Conservation (phyloP, 495 filamentous ascomycete genomes). For the Echria macrotheca region DNA sequence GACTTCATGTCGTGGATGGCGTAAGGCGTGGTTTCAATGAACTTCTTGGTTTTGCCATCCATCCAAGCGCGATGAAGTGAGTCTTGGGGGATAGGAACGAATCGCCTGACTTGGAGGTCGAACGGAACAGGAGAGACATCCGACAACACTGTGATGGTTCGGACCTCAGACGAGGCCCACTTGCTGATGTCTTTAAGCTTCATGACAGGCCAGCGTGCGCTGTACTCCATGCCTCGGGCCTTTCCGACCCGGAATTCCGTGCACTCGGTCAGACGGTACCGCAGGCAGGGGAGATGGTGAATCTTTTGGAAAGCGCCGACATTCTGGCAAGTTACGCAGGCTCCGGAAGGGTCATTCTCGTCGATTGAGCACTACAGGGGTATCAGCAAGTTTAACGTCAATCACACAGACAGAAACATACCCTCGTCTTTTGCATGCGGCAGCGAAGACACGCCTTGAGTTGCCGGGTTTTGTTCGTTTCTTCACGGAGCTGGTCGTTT, state of each 20-base stretch:
- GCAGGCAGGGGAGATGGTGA: slow-evolving; percentile 18
- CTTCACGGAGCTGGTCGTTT: slow-evolving; percentile 1
- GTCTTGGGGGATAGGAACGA: slow-evolving; percentile 17
- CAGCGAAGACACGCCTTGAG: slow-evolving; percentile 19
- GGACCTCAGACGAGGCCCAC: slow-evolving; percentile 11
- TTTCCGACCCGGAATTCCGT: slow-evolving; percentile 14
- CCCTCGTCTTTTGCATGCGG: slow-evolving; percentile 19
- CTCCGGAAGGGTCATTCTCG: slow-evolving; percentile 13
- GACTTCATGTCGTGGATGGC: slow-evolving; percentile 18
- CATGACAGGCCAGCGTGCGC: slow-evolving; percentile 19
- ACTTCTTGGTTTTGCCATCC: slow-evolving; percentile 16
- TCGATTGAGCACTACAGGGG: slow-evolving; percentile 8
- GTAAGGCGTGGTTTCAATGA: slow-evolving; percentile 12
- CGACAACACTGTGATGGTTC: slow-evolving; percentile 15
- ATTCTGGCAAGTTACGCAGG: slow-evolving; percentile 18
- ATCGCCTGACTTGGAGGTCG: slow-evolving; percentile 16
- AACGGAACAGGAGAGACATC: slow-evolving; percentile 19
- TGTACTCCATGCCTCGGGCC: slow-evolving; percentile 17
- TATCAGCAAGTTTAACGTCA: not conserved
- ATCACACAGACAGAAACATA: no score
- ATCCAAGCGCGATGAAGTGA: slow-evolving; percentile 17
- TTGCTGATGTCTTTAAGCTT: slow-evolving; percentile 19
- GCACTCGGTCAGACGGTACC: slow-evolving; percentile 17
- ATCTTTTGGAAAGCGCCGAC: slow-evolving; percentile 11
- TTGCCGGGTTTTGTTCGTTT: slow-evolving; percentile 17